phyloP scores from a whole-genome alignment of 2,329 filamentous ascomycete genomes.

The Aspergillaceae sp. region DNA sequence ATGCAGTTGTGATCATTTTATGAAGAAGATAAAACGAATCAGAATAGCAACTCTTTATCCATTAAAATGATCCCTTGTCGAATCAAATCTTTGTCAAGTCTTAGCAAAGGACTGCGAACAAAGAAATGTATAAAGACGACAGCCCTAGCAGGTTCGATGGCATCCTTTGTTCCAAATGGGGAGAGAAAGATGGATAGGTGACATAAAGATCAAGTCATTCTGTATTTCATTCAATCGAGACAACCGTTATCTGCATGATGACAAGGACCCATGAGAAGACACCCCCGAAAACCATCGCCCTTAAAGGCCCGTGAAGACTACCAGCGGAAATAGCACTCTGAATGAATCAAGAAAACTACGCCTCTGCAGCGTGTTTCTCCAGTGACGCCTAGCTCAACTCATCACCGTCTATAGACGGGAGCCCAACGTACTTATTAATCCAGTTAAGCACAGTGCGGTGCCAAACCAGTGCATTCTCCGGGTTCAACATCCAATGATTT shows the following conservation, averaged over 20 bases:
- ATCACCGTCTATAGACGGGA: conserved; percentile 37
- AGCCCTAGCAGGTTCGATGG: background rate
- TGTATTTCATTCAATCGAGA: background rate
- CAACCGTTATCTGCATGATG: background rate
- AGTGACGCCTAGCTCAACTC: conserved; percentile 3
- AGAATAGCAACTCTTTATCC: conserved; percentile 3
- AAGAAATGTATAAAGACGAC: no score
- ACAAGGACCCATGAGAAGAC: no score
- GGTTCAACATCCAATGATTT: conserved; percentile 78
- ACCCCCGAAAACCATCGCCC: no score
- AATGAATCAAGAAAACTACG: background rate
- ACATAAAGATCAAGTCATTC: background rate
- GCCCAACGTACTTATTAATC: conserved; percentile 53
- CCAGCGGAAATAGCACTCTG: background rate
- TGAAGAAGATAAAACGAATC: conserved; percentile 1
- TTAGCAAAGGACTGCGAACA: no score
- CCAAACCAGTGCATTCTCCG: conserved; percentile 86
- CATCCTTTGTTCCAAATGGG: background rate
- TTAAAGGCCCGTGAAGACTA: no score
- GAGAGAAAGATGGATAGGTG: background rate
- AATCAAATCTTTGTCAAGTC: background rate
- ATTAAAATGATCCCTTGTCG: background rate
- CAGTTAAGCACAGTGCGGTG: conserved; percentile 76
- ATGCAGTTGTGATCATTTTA: background rate
- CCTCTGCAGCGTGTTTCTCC: conserved; percentile 10